Evolutionary conservation across 1,284 basidiomycete genomes (phyloP).

Genomic region (Vanrija pseudolonga): DNA sequence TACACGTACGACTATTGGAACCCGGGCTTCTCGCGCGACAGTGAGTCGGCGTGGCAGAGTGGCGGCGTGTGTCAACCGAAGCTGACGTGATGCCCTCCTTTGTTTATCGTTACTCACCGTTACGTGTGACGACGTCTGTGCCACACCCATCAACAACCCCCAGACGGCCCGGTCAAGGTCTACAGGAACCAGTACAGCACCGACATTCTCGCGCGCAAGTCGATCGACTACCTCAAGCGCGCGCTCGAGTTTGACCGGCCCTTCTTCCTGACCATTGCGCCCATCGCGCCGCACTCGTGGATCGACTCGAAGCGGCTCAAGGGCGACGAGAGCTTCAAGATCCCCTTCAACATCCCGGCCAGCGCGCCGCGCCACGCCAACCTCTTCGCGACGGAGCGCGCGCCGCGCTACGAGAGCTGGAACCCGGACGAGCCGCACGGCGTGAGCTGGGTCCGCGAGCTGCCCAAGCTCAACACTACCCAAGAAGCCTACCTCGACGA

Average conservation of each 20-base stretch:
- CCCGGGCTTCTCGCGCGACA: constrained; percentile 21
- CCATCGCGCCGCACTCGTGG: constrained; percentile 1
- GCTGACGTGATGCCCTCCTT: too few species aligned
- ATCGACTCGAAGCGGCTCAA: neutral
- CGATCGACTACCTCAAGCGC: constrained; percentile 25
- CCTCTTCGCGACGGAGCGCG: constrained; percentile 23
- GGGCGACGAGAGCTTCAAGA: neutral
- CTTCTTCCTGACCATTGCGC: constrained; percentile 31
- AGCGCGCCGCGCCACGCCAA: constrained; percentile 24
- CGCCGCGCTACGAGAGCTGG: constrained; percentile 19
- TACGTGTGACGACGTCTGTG: too few species aligned
- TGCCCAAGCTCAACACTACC: constrained; percentile 32
- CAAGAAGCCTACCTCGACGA: constrained; percentile 41
- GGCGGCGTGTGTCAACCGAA: too few species aligned
- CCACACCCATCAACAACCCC: too few species aligned
- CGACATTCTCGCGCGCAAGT: constrained; percentile 28
- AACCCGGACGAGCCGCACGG: constrained; percentile 33
- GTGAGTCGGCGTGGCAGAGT: neutral
- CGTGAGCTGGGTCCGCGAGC: constrained; percentile 33
- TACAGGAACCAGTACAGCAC: constrained; percentile 30
- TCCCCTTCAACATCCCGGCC: constrained; percentile 12
- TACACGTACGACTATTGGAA: constrained; percentile 41
- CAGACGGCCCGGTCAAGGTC: constrained; percentile 23
- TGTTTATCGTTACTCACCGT: too few species aligned
- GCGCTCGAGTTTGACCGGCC: constrained; percentile 21